Percentiles rank a stretch among this genome's conserved stretches.
These are phyloP conservation scores for Nadsonia starkeyi-henricii DNA, from an alignment of 1,139 yeast genomes.

Conservation along the genomic window DNA sequence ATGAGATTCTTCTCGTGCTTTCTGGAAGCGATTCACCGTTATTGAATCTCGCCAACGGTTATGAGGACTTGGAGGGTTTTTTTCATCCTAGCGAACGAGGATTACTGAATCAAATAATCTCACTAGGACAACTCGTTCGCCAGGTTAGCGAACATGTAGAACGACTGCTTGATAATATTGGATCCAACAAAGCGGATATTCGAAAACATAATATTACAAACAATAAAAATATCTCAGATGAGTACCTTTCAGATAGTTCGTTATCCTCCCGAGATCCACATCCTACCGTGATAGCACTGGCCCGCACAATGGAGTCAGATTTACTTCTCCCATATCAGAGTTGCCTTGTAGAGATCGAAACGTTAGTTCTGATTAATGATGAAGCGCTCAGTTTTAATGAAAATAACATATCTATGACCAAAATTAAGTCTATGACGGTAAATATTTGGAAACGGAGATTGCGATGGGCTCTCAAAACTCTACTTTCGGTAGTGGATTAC, in stretches of 20 bases:
- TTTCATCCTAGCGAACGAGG: neutral
- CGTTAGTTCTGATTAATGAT: neutral
- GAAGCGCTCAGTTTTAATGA: neutral
- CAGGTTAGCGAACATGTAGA: neutral
- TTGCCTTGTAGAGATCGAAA: neutral
- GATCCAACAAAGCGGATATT: neutral
- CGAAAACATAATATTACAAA: neutral
- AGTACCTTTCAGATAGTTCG: neutral
- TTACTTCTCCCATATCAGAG: neutral
- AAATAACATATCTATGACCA: neutral
- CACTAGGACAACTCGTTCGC: neutral
- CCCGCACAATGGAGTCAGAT: neutral
- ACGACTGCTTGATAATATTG: neutral
- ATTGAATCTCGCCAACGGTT: neutral
- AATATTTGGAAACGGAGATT: neutral
- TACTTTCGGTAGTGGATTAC: neutral
- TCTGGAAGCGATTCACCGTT: neutral
- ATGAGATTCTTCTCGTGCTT: conserved; percentile 7
- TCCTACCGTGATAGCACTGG: neutral
- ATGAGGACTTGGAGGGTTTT: neutral
- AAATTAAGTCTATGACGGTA: neutral
- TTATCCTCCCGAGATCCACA: neutral
- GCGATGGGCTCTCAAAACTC: neutral
- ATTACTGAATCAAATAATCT: neutral
- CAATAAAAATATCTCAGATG: neutral